Evolutionary conservation across 176 grass and related monocot species (phyloP), one percentile per base, ranked within the genome.

Genomic region (Musa acuminata): DNA sequence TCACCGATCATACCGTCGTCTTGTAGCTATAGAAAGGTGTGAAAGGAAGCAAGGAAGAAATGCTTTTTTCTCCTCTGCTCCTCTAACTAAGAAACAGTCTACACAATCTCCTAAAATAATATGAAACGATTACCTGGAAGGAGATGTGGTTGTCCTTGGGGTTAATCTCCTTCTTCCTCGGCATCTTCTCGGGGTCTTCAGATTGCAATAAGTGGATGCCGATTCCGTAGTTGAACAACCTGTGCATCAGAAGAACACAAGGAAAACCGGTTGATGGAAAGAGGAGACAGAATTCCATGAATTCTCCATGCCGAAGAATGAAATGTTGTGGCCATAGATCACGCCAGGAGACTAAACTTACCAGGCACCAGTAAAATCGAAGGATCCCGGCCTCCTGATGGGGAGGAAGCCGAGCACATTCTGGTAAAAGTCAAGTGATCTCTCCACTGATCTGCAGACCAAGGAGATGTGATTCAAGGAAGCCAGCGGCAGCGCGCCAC

Each of bases 121-220:
- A 0, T 3, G 29, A 35, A 35, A 35, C 52, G 51, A 24, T 72
- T 86, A 92, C 93, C 81, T 96, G 93, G 83, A 96, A 96, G 51
- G 93, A 96, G 78, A 96, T 92, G 72, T 96, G 93, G 26, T 90
- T 92, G 23, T 96, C 93, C 70, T 90, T 96, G 27, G 93, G 93
- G 63, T 96, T 77, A 64, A 96, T 96, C 85, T 92, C 87, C 55
- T 59, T 60, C 73, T 96, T 92, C 35, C n/a, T 73, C 1, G 89
- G 83, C 82, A 92, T 51, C 55, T 78, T 92, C 51, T 77, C 83
- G 0, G 57, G 87, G 23, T 88, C 83, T 49, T 82, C 80, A 9
- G 85, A 84, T 70, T 90, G 89, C 73, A 96, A 72, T 3, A 96
- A 75, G 51, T 96, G 93, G 59, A 96, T 80, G 64, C 93, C 89